These are phyloP conservation scores for Capsella bursapastoris DNA, from an alignment of 345 rosid species.

Conservation along the genomic window DNA sequence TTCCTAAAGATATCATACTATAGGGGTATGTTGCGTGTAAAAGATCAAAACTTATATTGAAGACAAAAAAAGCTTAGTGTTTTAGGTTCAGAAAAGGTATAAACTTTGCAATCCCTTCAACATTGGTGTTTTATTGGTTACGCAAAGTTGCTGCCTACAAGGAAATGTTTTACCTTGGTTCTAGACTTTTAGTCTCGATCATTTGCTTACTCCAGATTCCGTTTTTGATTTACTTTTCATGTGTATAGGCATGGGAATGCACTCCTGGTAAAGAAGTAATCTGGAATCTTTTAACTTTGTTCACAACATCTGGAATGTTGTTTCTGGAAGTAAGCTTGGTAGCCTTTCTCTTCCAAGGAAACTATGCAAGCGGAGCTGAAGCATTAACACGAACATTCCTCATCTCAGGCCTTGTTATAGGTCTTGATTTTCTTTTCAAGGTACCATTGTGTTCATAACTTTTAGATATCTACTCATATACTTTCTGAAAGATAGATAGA, in stretches of 20 bases:
- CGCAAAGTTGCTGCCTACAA: neutral
- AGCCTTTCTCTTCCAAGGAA: conserved; percentile 91
- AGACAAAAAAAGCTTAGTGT: neutral
- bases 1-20: neutral
- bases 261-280: conserved; percentile 73
- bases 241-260: conserved; percentile 85
- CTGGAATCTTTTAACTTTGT: conserved; percentile 85
- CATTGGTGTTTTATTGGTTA: neutral
- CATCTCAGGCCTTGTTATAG: conserved; percentile 79
- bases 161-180: neutral
- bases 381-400: conserved; percentile 83
- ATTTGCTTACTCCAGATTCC: neutral
- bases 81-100: conserved; percentile 7
- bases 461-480: neutral
- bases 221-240: neutral
- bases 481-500: conserved; percentile 7
- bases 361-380: conserved; percentile 83
- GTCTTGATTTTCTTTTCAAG: conserved; percentile 90
- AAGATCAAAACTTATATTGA: conserved; percentile 15
- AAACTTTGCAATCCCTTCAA: neutral
- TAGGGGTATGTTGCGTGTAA: neutral
- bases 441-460: conserved; percentile 47
- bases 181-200: neutral
- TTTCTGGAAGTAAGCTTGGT: conserved; percentile 95
- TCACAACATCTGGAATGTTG: conserved; percentile 88